Percentiles rank a stretch among this genome's conserved stretches.
Conservation (phyloP, 2,329 filamentous ascomycete genomes). For the Cladobotryum mycophilum region DNA sequence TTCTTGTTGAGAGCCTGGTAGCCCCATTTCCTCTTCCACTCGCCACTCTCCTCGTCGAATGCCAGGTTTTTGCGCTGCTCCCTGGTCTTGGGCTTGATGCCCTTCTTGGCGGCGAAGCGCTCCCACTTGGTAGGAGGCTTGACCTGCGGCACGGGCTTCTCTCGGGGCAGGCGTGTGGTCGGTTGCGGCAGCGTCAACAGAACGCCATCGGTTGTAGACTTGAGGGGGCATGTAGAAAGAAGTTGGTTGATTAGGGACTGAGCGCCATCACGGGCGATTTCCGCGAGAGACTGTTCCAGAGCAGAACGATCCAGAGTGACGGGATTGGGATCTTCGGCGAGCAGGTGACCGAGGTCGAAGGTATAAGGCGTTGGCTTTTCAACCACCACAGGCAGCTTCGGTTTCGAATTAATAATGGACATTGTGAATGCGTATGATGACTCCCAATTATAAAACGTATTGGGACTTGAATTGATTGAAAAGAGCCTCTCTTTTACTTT, state of each 20-base stretch:
- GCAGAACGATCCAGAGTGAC: conserved; percentile 48
- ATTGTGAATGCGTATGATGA: conserved; percentile 18
- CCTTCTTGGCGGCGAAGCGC: conserved; percentile 93
- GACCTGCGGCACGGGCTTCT: conserved; percentile 80
- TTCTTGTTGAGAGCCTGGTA: conserved; percentile 88
- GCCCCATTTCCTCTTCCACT: conserved; percentile 93
- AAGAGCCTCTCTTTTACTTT: not conserved
- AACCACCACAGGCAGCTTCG: conserved; percentile 58
- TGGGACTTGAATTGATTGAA: not conserved
- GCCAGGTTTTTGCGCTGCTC: conserved; percentile 68
- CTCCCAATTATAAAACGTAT: not conserved
- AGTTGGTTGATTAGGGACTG: conserved; percentile 93
- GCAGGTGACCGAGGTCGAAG: conserved; percentile 85
- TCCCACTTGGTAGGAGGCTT: conserved; percentile 92
- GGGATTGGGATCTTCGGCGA: conserved; percentile 83
- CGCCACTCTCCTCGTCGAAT: conserved; percentile 76
- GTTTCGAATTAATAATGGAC: conserved; percentile 31
- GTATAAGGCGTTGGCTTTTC: conserved; percentile 84
- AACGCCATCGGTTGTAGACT: conserved; percentile 62
- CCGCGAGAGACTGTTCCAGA: conserved; percentile 62
- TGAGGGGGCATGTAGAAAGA: conserved; percentile 77
- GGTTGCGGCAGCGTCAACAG: conserved; percentile 70
- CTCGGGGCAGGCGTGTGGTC: conserved; percentile 70
- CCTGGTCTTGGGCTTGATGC: conserved; percentile 82
- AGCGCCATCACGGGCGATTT: conserved; percentile 78